Conservation (phyloP, 345 rosid species). For the Cardamine occulta region DNA sequence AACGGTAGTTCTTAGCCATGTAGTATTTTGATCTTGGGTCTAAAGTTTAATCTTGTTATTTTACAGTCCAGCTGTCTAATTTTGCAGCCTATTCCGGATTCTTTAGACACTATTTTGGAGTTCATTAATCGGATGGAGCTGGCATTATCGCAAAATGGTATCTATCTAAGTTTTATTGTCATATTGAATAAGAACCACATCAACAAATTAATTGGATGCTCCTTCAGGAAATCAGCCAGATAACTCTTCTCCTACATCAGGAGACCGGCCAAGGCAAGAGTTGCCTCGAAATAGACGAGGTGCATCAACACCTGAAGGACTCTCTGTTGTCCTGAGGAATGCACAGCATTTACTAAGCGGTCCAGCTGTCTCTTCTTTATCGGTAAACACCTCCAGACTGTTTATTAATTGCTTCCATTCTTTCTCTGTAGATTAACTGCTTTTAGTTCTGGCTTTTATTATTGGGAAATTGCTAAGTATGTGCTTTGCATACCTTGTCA, state of each 20-base stretch:
- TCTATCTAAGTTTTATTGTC: slow-evolving; percentile 24
- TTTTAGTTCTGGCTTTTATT: background rate
- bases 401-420: background rate
- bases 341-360: slow-evolving; percentile 68
- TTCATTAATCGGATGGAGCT: slow-evolving; percentile 79
- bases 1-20: slow-evolving; percentile 46
- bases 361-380: slow-evolving; percentile 60
- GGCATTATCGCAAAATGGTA: slow-evolving; percentile 70
- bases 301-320: slow-evolving; percentile 68
- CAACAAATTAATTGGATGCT: slow-evolving; percentile 35
- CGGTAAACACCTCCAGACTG: slow-evolving; percentile 52
- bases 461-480: background rate
- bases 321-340: slow-evolving; percentile 61
- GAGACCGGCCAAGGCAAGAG: slow-evolving; percentile 49
- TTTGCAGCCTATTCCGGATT: slow-evolving; percentile 87
- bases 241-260: slow-evolving; percentile 48
- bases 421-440: background rate
- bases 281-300: slow-evolving; percentile 59
- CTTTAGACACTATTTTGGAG: slow-evolving; percentile 71
- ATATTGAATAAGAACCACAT: slow-evolving; percentile 5
- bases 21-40: slow-evolving; percentile 1
- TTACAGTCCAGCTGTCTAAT: slow-evolving; percentile 6
- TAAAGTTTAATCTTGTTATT: slow-evolving; percentile 20
- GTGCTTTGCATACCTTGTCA: slow-evolving; percentile 19
- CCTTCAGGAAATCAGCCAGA: slow-evolving; percentile 59